Conservation (phyloP, 1,284 basidiomycete genomes). For the Ceratobasidium sp. region DNA sequence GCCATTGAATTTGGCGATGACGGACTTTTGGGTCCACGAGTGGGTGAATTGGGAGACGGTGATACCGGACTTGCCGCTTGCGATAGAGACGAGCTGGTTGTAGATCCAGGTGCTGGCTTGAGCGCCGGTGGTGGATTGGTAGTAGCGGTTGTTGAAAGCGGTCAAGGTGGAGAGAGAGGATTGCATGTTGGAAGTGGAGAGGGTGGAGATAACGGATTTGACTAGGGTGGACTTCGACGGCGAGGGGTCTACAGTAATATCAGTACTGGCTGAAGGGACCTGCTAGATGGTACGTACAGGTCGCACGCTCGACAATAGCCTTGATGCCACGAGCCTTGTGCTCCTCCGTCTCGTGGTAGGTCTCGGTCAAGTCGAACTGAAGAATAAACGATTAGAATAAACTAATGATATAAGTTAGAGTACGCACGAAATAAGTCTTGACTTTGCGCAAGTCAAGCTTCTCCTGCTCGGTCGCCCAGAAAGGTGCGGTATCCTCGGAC, state of each 20-base stretch:
- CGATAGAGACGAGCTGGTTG: slow-evolving; percentile 43
- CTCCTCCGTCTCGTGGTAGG: slow-evolving; percentile 32
- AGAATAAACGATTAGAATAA: not conserved
- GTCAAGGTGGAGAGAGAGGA: slow-evolving; percentile 55
- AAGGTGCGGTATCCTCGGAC: slow-evolving; percentile 25
- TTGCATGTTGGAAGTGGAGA: slow-evolving; percentile 51
- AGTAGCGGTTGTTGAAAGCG: slow-evolving; percentile 68
- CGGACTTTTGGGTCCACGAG: slow-evolving; percentile 68
- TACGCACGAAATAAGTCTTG: slow-evolving; percentile 41
- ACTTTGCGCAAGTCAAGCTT: slow-evolving; percentile 35
- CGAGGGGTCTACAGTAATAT: slow-evolving; percentile 31
- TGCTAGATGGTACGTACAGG: slow-evolving; percentile 54
- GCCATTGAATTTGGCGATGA: slow-evolving; percentile 62
- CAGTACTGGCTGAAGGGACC: slow-evolving; percentile 53
- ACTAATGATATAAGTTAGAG: not conserved
- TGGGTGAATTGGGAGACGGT: slow-evolving; percentile 65
- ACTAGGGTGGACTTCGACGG: slow-evolving; percentile 53
- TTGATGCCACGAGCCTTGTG: slow-evolving; percentile 41
- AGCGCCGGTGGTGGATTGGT: slow-evolving; percentile 65
- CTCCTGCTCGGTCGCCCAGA: slow-evolving; percentile 42
- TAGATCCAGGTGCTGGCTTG: slow-evolving; percentile 49
- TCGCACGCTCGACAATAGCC: slow-evolving; percentile 42
- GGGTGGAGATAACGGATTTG: slow-evolving; percentile 51
- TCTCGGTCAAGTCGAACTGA: slow-evolving; percentile 47
- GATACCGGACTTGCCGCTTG: slow-evolving; percentile 52